Base-by-base conservation (phyloP, 768 basidiomycete species). In the Mycena chlorophos region DNA sequence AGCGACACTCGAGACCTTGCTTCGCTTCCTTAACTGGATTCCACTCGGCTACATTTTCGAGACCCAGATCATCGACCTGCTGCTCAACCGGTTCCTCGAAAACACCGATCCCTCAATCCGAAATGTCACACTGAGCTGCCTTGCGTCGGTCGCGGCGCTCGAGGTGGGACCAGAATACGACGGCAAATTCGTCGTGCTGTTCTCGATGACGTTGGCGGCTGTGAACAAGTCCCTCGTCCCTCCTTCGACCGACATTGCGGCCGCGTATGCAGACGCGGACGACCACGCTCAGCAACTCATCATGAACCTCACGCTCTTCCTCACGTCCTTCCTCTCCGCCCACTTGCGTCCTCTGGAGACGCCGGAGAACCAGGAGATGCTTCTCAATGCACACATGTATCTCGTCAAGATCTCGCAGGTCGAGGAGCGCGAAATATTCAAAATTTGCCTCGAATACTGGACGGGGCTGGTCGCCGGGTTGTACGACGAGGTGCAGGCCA, bases 371-470 rank as follows among this genome's bases (percentile, higher is more conserved):
- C 91, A 91, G 40, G 94, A 96, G 64, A 88, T 98, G 1, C 78
- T 99, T 27, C 82, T 98, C 46, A 99, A 98, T 67, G 95, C 96
- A 1, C 96, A 99, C 70, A 75, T 96, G 31, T 99, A 98, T 73
- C 91, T 99, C 82, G 92, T 98, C 66, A 98, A 98, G 74, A 87
- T 99, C 34, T 94, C 92, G 0, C 94, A 94, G 63, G 97, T 99
- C 23, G 96, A 99, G 65, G 97, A 99, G 69, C 88, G 96, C 43
- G 97, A 99, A 72, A 89, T 99, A 57, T 98, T 98, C 85, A 99
- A 99, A 75, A 97, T 99, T 65, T 97, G 96, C 63, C 73, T 98
- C 65, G 97, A 98, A 68, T 99, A 98, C 74, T 99, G 97, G 92
- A 71, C 86, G 51, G 93, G 93, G 71, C 86, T 99, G 19, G 96